Evolutionary conservation across 2,329 filamentous ascomycete species (phyloP).

Genomic region (Cryphonectria nitschkei): DNA sequence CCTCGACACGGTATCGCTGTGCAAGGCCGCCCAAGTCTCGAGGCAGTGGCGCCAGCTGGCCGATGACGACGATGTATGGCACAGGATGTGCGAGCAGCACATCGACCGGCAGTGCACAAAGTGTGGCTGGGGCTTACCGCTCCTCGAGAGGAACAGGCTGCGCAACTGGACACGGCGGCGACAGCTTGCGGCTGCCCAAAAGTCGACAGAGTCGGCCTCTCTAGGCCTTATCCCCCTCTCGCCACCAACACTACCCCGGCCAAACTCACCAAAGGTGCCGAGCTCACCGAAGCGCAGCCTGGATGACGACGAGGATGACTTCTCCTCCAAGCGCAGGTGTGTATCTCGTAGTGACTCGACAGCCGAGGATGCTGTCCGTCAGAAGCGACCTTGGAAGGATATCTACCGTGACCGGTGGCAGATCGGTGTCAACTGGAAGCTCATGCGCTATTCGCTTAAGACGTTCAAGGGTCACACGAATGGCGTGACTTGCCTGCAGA

Average conservation of each 20-base stretch:
- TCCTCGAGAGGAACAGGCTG: conserved; percentile 85
- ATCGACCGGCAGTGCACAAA: conserved; percentile 93
- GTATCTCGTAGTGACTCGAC: conserved; percentile 32
- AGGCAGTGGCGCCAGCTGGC: conserved; percentile 84
- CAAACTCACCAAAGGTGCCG: conserved; percentile 33
- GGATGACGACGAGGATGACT: conserved; percentile 31
- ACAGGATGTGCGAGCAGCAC: conserved; percentile 97
- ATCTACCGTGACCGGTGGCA: conserved; percentile 85
- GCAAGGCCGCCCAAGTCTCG: conserved; percentile 94
- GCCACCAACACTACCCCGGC: conserved; percentile 37
- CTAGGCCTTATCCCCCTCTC: conserved; percentile 30
- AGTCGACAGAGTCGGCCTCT: conserved; percentile 31
- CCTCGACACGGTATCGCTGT: conserved; percentile 90
- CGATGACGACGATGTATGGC: conserved; percentile 98
- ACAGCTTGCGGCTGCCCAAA: conserved; percentile 56
- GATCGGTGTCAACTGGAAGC: conserved; percentile 97
- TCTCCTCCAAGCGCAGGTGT: conserved; percentile 39
- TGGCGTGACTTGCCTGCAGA: conserved; percentile 69
- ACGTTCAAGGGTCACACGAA: conserved; percentile 86
- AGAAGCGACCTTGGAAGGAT: conserved; percentile 83
- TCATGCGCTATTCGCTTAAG: conserved; percentile 83
- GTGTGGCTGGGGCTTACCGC: conserved; percentile 91
- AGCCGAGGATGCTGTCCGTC: conserved; percentile 18
- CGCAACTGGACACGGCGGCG: conserved; percentile 86
- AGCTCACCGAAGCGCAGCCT: conserved; percentile 41